Base-by-base conservation (phyloP, 352 stramenopile species). In the Pythium phragmitis region DNA sequence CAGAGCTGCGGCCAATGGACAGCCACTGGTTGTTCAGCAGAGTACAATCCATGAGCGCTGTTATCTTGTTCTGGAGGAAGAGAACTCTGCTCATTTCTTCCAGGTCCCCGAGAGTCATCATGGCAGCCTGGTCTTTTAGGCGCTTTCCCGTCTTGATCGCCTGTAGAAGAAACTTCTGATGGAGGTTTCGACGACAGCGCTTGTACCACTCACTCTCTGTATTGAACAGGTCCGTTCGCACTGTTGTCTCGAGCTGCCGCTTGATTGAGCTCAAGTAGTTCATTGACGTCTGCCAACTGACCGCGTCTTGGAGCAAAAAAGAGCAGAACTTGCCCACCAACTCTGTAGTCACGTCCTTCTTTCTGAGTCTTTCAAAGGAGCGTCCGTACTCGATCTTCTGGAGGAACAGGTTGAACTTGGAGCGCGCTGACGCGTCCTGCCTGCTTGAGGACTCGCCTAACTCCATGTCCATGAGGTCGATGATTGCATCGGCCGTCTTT, bases 11-110 rank as follows among this genome's bases (percentile, higher is more conserved):
- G 3, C 47, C 47, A 37, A 54, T 54, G 6, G 47, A n/a, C 26
- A 37, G 26, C 47, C 47, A 54, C 17, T 54, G 47, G 26, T 54
- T 54, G 47, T 54, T 54, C 17, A 54, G 26, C 47, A 54, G 17
- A 36, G 47, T 54, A 4, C 47, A 9, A 19, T 54, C 47, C 47
- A 54, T 54, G 26, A 37, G 47, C 21, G 47, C 19, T 19, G 47
- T 39, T 8, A 8, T 54, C 26, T 54, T 36, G 47, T 54, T 54
- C 13, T 54, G 47, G 4, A 54, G 21, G 7, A 39, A 54, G 21
- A 37, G 47, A 9, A 54, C 23, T 17, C n/a, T 36, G 26, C 47
- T 54, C 47, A 54, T 54, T 28, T 54, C 23, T 19, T 54, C 47
- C 19, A 37, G 47, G 26, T 54, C 23, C 3, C 37, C 47, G 4